Base-by-base conservation (phyloP, 2,329 filamentous ascomycete species). In the Calonectria leucothoes region DNA sequence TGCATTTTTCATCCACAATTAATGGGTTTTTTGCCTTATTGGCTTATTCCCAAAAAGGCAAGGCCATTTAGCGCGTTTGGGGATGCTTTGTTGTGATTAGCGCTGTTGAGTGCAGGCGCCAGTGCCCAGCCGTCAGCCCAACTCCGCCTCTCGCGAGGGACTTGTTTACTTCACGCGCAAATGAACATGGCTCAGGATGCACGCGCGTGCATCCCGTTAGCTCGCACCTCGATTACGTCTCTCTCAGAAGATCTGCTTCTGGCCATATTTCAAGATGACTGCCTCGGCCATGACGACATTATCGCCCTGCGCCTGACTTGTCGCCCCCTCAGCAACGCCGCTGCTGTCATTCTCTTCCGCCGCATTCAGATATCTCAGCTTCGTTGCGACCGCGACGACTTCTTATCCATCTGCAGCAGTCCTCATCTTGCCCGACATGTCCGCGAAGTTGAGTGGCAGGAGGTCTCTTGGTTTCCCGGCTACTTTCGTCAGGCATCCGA, bases 371-470 rank as follows among this genome's bases (percentile, higher is more conserved):
- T 57, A 20, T 67, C 65, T 15, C 49, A 57, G 27, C 49, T 67
- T 31, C 25, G 6, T 33, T n/a, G 49, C 20, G 65, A 67, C 37
- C 65, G 65, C 37, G 27, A 67, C 37, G 37, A 39, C 35, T 67
- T 67, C 37, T 37, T 67, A 17, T 29, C 49, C 15, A 67, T 67
- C 65, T 67, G 33, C 27, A 29, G 20, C 65, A 45, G 10, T 14
- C 63, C 63, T 29, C 49, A 57, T 33, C 49, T 67, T 52, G 37
- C 51, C 5, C 35, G 20, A 20, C 35, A 67, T 33, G 51, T 67
- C 31, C 49, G 49, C 12, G 65, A 67, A 15, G 17, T 67, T 25
- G 65, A 67, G 20, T 67, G 65, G 65, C 65, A 67, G 51, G 65
- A 67, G n/a, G 37, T 67, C 2, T 67, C 65, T 17, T 67, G 65